Evolutionary conservation across 208 protist genomes (phyloP).

Genomic region (Leishmania tarentolae): DNA sequence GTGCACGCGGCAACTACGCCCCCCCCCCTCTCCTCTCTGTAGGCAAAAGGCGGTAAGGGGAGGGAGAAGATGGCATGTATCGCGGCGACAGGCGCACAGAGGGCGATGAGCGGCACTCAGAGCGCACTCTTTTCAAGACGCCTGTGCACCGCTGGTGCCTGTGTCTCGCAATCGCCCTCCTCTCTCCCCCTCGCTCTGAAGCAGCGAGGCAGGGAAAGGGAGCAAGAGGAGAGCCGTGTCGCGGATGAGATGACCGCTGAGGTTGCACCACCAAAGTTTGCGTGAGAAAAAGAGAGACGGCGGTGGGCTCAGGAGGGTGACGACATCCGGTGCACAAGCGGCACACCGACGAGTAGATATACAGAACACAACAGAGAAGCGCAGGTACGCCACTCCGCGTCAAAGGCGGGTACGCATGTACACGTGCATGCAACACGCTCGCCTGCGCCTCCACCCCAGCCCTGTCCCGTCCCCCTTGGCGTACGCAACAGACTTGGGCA

Average conservation of each 20-base stretch:
- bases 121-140: neutral
- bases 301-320: neutral
- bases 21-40: neutral
- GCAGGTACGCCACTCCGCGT: neutral
- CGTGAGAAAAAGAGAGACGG: neutral
- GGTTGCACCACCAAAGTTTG: neutral
- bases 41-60: neutral
- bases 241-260: neutral
- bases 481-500: neutral
- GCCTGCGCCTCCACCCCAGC: neutral
- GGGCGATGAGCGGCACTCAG: neutral
- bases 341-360: neutral
- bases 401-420: neutral
- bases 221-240: neutral
- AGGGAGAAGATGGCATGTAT: neutral
- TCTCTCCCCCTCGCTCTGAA: neutral
- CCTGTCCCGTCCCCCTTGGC: neutral
- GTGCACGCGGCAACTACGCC: neutral
- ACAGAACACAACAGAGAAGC: neutral
- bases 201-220: neutral
- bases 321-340: neutral
- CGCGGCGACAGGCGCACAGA: neutral
- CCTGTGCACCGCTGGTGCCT: neutral
- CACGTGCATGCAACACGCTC: neutral
- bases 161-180: neutral